Percentiles rank a stretch among this genome's conserved stretches.
phyloP scores from a whole-genome alignment of 163 green algal species.

The Volvox carteri region DNA sequence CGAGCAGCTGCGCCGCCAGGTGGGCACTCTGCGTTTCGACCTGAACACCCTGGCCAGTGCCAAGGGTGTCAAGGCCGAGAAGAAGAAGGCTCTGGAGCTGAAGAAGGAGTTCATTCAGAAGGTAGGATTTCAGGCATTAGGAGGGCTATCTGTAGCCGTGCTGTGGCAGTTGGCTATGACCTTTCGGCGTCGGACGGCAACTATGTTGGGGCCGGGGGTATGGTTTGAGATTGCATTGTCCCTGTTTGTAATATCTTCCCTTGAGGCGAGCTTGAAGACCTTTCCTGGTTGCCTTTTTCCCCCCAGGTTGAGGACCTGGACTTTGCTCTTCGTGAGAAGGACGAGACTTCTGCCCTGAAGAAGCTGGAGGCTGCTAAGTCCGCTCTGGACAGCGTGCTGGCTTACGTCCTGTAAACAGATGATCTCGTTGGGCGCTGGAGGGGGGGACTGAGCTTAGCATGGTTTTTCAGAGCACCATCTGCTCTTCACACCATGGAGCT shows the following conservation, averaged over 20 bases:
- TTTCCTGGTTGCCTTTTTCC: no score
- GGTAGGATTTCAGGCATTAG: conserved; percentile 67
- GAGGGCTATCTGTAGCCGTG: no score
- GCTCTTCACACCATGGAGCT: no score
- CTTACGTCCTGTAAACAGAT: conserved; percentile 66
- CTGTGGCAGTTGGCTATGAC: no score
- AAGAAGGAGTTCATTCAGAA: conserved; percentile 85
- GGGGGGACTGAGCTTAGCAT: background rate
- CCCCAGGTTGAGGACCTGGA: conserved; percentile 86
- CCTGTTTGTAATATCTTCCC: no score
- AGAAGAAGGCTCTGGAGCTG: conserved; percentile 81
- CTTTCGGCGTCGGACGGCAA: no score
- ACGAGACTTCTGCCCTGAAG: conserved; percentile 72
- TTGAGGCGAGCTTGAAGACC: no score
- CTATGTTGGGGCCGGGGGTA: no score
- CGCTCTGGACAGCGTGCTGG: conserved; percentile 77
- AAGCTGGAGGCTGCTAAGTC: conserved; percentile 74
- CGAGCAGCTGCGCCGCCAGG: conserved; percentile 90
- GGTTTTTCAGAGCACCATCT: background rate
- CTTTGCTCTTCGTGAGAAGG: conserved; percentile 88
- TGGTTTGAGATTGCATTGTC: no score
- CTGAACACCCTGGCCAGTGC: conserved; percentile 79
- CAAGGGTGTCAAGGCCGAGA: conserved; percentile 80
- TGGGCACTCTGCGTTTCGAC: conserved; percentile 93
- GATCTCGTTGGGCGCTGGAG: background rate